Conservation (phyloP, 176 grass and related monocot genomes). For the Bromus sterilis region DNA sequence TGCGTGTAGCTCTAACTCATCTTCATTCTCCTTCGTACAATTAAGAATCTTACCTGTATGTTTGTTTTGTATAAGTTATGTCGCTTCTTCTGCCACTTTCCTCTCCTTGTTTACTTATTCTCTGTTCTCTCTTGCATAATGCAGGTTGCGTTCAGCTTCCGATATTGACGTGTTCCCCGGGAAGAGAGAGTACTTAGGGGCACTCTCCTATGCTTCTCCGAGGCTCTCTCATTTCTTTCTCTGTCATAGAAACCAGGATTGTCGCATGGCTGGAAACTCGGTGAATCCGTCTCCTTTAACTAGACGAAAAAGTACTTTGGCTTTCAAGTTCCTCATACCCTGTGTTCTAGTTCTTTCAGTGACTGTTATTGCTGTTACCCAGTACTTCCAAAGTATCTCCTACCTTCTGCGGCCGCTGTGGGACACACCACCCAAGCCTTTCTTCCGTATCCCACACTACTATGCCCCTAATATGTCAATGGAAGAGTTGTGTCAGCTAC, state of each 20-base stretch:
- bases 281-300: background rate
- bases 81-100: background rate
- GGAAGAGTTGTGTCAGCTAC: conserved; percentile 58
- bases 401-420: conserved; percentile 88
- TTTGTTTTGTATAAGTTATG: background rate
- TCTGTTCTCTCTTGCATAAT: conserved; percentile 10
- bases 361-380: conserved; percentile 23
- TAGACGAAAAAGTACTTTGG: conserved; percentile 18
- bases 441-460: conserved; percentile 74
- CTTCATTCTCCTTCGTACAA: background rate
- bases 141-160: conserved; percentile 14
- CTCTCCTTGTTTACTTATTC: conserved; percentile 8
- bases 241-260: background rate
- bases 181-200: background rate
- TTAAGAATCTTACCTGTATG: background rate
- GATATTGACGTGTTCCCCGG: background rate
- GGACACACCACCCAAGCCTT: conserved; percentile 73
- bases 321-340: conserved; percentile 28
- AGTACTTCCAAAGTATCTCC: conserved; percentile 54
- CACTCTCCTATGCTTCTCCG: conserved; percentile 22
- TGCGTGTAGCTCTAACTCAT: background rate
- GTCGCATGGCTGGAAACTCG: conserved; percentile 37
- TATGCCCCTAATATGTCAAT: conserved; percentile 63
- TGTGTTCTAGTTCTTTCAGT: conserved; percentile 42
- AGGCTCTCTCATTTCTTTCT: background rate